These are phyloP conservation scores for Bacidia gigantensis DNA, from an alignment of 495 filamentous ascomycete species.

Conservation along the genomic window DNA sequence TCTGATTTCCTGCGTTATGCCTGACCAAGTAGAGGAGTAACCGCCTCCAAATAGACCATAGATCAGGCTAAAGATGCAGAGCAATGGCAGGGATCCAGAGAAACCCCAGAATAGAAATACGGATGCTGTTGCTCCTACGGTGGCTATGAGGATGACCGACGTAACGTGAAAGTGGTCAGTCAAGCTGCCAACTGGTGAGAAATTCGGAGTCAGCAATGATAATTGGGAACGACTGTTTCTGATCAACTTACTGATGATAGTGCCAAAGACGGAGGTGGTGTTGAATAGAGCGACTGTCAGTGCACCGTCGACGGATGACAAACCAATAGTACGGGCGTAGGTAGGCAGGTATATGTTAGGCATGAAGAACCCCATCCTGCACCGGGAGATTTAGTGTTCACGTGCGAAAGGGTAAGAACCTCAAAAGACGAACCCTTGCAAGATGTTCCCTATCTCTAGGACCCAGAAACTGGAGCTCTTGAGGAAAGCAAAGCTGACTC, in stretches of 20 bases:
- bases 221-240: too few relatives aligned
- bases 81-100: constrained; percentile 34
- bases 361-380: constrained; percentile 60
- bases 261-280: constrained; percentile 41
- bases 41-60: constrained; percentile 61
- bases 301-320: constrained; percentile 32
- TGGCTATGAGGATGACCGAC: constrained; percentile 44
- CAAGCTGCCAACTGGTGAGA: constrained; percentile 44
- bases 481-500: constrained; percentile 37
- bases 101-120: constrained; percentile 60
- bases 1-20: constrained; percentile 44
- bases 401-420: too few relatives aligned
- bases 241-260: too few relatives aligned
- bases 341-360: constrained; percentile 52
- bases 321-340: constrained; percentile 37
- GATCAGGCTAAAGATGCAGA: constrained; percentile 51
- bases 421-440: constrained; percentile 47
- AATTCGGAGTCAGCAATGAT: too few relatives aligned
- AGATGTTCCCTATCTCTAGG: constrained; percentile 42
- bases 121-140: constrained; percentile 41
- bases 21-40: constrained; percentile 47
- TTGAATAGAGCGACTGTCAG: constrained; percentile 44
- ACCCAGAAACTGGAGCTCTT: constrained; percentile 36
- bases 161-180: constrained; percentile 47
- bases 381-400: too few relatives aligned